Evolutionary conservation across 768 basidiomycete species (phyloP).

Genomic region (Dioszegia hungarica): DNA sequence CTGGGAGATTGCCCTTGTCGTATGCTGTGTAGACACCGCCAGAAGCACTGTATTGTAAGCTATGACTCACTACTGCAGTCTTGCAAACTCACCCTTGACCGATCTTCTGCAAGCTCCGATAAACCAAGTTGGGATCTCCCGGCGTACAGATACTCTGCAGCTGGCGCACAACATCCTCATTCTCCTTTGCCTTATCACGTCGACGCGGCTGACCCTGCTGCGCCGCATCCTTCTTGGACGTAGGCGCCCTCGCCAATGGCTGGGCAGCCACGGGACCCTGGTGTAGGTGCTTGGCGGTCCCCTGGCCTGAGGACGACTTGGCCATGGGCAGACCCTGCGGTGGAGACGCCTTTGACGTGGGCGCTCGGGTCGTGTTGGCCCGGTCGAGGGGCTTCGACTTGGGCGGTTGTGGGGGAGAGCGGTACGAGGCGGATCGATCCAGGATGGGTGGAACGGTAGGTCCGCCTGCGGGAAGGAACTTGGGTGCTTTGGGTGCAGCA

Average conservation of each 20-base stretch:
- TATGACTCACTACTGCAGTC: not conserved
- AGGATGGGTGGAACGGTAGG: slow-evolving; percentile 40
- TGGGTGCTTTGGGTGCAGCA: slow-evolving; percentile 31
- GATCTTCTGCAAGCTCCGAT: slow-evolving; percentile 90
- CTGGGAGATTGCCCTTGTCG: slow-evolving; percentile 86
- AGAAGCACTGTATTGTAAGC: slow-evolving; percentile 63
- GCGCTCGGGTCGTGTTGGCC: slow-evolving; percentile 76
- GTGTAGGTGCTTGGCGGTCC: slow-evolving; percentile 24
- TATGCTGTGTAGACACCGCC: slow-evolving; percentile 98
- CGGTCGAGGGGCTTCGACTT: slow-evolving; percentile 72
- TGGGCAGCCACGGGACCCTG: slow-evolving; percentile 49
- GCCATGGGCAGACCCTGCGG: slow-evolving; percentile 22
- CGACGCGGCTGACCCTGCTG: slow-evolving; percentile 65
- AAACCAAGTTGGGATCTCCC: slow-evolving; percentile 90
- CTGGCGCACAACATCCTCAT: slow-evolving; percentile 78
- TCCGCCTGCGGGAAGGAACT: slow-evolving; percentile 40
- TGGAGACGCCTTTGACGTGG: slow-evolving; percentile 47
- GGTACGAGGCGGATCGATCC: slow-evolving; percentile 61
- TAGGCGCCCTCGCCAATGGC: slow-evolving; percentile 32
- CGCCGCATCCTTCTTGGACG: slow-evolving; percentile 28
- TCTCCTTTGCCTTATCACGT: slow-evolving; percentile 69
- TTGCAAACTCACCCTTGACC: slow-evolving; percentile 78
- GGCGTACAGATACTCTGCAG: slow-evolving; percentile 93
- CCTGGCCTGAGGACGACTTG: slow-evolving; percentile 49
- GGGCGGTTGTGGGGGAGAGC: slow-evolving; percentile 63